Conservation (phyloP, 176 grass and related monocot genomes). For the Secale cereale region DNA sequence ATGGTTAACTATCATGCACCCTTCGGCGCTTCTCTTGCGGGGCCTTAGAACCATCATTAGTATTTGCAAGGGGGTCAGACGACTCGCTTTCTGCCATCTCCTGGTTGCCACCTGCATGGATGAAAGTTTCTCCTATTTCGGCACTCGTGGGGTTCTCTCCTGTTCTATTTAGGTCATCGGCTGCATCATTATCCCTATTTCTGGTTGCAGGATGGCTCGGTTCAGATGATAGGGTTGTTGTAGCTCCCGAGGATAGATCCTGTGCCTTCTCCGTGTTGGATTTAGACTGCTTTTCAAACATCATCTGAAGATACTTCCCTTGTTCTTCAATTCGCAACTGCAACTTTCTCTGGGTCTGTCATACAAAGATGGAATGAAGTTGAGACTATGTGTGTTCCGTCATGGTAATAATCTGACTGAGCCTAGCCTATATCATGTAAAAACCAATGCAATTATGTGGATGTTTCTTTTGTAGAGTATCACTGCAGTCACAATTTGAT, state of each 20-base stretch:
- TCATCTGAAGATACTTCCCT: constrained; percentile 80
- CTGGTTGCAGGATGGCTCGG: constrained; percentile 2
- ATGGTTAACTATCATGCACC: constrained; percentile 29
- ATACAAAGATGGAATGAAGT: constrained; percentile 28
- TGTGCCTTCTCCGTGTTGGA: constrained; percentile 27
- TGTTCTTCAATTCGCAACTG: constrained; percentile 87
- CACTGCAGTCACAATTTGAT: not conserved
- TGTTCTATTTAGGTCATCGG: not conserved
- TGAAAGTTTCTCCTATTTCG: not conserved
- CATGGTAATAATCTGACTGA: not conserved
- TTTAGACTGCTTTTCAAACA: constrained; percentile 86
- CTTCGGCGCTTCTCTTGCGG: constrained; percentile 33
- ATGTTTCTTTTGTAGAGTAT: not conserved
- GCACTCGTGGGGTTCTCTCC: not conserved
- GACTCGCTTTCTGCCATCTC: constrained; percentile 31
- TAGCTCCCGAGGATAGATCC: constrained; percentile 31
- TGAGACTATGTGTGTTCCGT: constrained; percentile 16
- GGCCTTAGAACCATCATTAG: not conserved
- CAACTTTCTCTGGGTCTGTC: constrained; percentile 78
- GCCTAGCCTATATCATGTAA: not conserved
- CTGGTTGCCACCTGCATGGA: constrained; percentile 27
- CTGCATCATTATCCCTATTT: not conserved
- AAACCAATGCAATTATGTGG: not conserved
- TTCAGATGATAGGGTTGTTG: constrained; percentile 16
- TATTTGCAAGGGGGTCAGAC: not conserved